These are phyloP conservation scores for Aotearoamyces nothofagi DNA, from an alignment of 2,329 filamentous ascomycete species.

Conservation along the genomic window DNA sequence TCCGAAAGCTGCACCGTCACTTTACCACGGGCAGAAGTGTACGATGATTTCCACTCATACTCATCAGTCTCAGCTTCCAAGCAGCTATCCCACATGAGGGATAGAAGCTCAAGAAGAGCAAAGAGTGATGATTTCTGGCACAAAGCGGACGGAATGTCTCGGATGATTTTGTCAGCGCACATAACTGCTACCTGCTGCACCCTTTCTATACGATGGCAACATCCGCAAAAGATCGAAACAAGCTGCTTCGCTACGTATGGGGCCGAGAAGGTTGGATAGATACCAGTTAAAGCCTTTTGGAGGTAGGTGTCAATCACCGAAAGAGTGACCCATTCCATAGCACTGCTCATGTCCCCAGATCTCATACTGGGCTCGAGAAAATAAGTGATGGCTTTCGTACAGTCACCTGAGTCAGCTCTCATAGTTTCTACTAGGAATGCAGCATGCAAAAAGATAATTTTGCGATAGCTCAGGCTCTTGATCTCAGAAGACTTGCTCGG, in stretches of 20 bases:
- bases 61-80: constrained; percentile 88
- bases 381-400: constrained; percentile 77
- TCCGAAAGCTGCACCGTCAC: constrained; percentile 88
- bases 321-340: constrained; percentile 48
- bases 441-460: constrained; percentile 83
- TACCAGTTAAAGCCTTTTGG: constrained; percentile 54
- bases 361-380: constrained; percentile 85
- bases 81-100: constrained; percentile 90
- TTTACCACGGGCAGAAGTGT: constrained; percentile 60
- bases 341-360: constrained; percentile 43
- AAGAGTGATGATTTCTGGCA: constrained; percentile 87
- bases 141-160: constrained; percentile 71
- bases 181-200: constrained; percentile 76
- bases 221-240: constrained; percentile 69
- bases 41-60: constrained; percentile 74
- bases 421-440: constrained; percentile 81
- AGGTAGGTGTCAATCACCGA: constrained; percentile 70
- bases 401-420: constrained; percentile 74
- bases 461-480: constrained; percentile 70
- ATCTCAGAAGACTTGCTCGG: constrained; percentile 68
- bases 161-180: constrained; percentile 76
- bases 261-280: constrained; percentile 68
- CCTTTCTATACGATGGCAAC: constrained; percentile 84
- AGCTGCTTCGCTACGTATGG: constrained; percentile 83
- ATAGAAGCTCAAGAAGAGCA: constrained; percentile 78